Base-by-base conservation (phyloP, 805 yeast genomes). In the Clavispora fructus region DNA sequence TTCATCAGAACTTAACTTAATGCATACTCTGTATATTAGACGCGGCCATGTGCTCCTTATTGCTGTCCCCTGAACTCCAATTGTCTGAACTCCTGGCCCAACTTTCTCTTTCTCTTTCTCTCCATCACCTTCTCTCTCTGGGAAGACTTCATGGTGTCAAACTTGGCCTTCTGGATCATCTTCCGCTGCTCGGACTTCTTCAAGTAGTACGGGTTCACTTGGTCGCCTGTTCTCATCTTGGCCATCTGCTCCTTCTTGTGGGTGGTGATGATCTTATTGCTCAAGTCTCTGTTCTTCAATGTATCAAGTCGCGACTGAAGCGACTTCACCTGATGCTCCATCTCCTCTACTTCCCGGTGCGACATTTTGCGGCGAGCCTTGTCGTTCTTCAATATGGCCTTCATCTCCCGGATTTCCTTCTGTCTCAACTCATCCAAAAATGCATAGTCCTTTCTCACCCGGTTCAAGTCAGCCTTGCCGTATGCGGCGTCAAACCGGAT, bases 401-500 rank as follows among this genome's bases (percentile, higher is more conserved):
- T 72, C 71, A 92, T 73, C 38, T 82, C 79, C 2, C 65, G 54
- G 33, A 94, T 73, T 61, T 94, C 99, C 8, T 72, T 64, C 52
- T 83, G 74, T 62, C 98, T 77, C 63, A 94, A 94, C 35, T 85
- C 90, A 63, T 90, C 96, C 47, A 94, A 68, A 60, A 94, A 94
- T 39, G 80, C 77, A 68, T 94, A 94, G 58, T 92, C 83, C 57
- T 81, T 79, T 49, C 97, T 74, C 14, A 87, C 78, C 48, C 75
- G 73, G 29, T 73, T 68, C 48, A 78, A 67, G 61, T 91, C 92
- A 1, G 94, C 87, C 56, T 81, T 85, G 47, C 98, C 98, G 52
- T 81, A 80, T 0, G 96, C 90, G 3, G 92, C 78, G 64, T 94
- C 97, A 62, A 94, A 94, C 55, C 99, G 75, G 30, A 95, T 84